Percentiles rank a stretch among this genome's conserved stretches.
Conservation (phyloP, 495 filamentous ascomycete species). For the Neurospora sp. region DNA sequence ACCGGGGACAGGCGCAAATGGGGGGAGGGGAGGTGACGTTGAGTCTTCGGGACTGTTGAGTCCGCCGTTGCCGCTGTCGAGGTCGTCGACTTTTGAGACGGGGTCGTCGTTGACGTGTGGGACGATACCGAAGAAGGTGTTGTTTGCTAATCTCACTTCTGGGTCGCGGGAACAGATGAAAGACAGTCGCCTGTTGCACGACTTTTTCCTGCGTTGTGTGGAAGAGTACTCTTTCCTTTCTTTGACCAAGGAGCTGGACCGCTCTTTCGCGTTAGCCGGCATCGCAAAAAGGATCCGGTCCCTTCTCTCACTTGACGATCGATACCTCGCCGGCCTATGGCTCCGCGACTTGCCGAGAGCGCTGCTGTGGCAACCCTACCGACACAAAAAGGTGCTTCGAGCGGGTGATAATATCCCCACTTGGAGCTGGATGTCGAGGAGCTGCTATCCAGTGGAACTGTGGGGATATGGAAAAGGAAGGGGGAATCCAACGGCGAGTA, state of each 20-base stretch:
- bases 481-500: not conserved
- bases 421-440: slow-evolving; percentile 14
- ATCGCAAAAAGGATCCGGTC: slow-evolving; percentile 6
- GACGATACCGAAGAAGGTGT: slow-evolving; percentile 7
- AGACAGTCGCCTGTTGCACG: not conserved
- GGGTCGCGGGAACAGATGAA: not conserved
- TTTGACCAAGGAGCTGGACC: slow-evolving; percentile 7
- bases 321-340: slow-evolving; percentile 11
- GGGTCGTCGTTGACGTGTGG: not conserved
- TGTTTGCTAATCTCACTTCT: slow-evolving; percentile 2
- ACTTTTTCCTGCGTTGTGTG: slow-evolving; percentile 13
- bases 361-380: slow-evolving; percentile 7
- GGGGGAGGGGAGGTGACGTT: not conserved
- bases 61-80: not conserved
- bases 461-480: not conserved
- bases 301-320: not conserved
- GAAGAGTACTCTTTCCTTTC: slow-evolving; percentile 13
- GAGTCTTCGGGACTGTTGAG: not conserved
- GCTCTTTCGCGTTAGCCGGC: slow-evolving; percentile 9
- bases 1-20: not conserved
- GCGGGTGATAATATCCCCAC: not conserved
- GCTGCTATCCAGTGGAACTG: too few species aligned
- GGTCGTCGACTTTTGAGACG: not conserved
- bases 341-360: slow-evolving; percentile 3
- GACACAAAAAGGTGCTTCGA: slow-evolving; percentile 6